Base-by-base conservation (phyloP, 768 basidiomycete species). In the Hysterangium stoloniferum region DNA sequence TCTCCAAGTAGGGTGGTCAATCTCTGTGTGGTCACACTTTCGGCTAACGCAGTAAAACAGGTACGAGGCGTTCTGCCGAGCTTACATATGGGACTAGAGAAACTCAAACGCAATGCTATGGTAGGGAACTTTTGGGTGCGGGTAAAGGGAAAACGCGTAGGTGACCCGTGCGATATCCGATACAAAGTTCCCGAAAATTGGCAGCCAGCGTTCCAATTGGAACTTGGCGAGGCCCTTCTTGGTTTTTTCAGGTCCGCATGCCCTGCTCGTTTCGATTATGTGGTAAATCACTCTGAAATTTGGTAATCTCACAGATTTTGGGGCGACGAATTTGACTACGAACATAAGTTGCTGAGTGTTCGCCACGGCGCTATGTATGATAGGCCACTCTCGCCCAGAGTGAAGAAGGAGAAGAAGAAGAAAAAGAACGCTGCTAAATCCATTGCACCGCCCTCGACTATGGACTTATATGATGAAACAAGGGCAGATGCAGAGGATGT, bases 21-120 rank as follows among this genome's bases (percentile, higher is more conserved):
- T 13, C 17, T 31, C 31, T 4, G 31, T 38, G n/a, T 19, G n/a
- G n/a, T 25, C 28, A 40, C 17, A 11, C 15, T 29, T 24, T 17
- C 15, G 11, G 24, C 35, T 2, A 19, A 49, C 9, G 19, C 4
- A 28, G 40, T n/a, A 3, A 29, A 15, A 17, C 52, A 83, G 81
- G 61, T 55, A 13, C 59, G 63, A 11, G 68, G 68, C 3, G 57
- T 71, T 8, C 59, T 80, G 9, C 80, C 79, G 0, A 80, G 78
- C 52, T 58, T 82, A 6, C 80, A 82, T 61, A 65, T 58, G n/a
- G 59, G 59, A 8, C 43, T 72, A 3, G 22, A 24, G 31, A 45
- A 61, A 57, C 20, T 33, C 24, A 15, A 53, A 11, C 12, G 53
- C 3, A 52, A 49, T 6, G 47, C 41, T 11, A 45, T 32, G n/a